Conservation (phyloP, 164 flowering plant genomes). For the Stephania cephalantha region DNA sequence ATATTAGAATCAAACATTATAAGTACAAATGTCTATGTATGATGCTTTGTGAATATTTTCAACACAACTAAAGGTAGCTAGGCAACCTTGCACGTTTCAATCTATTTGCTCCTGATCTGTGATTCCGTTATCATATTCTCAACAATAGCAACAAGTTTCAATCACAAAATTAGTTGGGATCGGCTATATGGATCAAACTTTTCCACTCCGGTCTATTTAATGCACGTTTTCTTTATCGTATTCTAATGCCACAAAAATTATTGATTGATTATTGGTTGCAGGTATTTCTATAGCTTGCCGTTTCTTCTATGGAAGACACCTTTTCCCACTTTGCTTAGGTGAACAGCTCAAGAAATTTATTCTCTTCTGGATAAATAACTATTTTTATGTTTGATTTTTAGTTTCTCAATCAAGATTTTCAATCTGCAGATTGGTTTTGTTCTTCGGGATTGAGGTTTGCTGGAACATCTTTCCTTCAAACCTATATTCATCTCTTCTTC, state of each 20-base stretch:
- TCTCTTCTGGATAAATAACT: not conserved
- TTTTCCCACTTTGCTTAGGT: conserved; percentile 60
- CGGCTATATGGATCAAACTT: too few species aligned
- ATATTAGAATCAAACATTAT: not conserved
- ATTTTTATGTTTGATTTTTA: not conserved
- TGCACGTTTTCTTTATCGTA: not conserved
- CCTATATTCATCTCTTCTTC: conserved; percentile 54
- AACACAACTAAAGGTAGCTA: not conserved
- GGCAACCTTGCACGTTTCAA: not conserved
- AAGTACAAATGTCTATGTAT: not conserved
- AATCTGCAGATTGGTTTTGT: conserved; percentile 54
- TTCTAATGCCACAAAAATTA: not conserved
- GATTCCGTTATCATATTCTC: not conserved
- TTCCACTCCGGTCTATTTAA: not conserved
- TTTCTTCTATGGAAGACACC: conserved; percentile 70
- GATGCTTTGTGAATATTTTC: not conserved
- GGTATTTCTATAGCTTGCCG: conserved; percentile 87
- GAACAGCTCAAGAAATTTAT: conserved; percentile 7
- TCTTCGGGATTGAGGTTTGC: conserved; percentile 68
- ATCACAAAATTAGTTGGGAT: too few species aligned
- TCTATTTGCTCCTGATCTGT: not conserved
- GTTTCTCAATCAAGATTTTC: not conserved
- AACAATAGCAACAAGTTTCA: too few species aligned
- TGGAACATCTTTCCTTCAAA: conserved; percentile 94
- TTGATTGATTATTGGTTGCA: conserved; percentile 22